These are phyloP conservation scores for Euphrasia confusa DNA, from an alignment of 257 asterid species.

Conservation along the genomic window DNA sequence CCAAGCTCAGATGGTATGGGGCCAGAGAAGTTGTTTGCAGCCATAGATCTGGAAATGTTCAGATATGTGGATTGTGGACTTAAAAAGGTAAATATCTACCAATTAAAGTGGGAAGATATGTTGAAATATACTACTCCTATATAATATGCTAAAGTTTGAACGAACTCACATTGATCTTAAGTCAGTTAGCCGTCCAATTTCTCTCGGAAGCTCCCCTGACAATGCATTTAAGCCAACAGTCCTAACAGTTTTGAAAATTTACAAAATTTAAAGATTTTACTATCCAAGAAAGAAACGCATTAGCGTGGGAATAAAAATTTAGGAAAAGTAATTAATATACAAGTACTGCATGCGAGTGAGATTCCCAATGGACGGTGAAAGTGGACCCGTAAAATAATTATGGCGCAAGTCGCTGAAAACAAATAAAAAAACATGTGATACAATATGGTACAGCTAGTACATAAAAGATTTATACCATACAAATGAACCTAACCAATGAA, in stretches of 20 bases:
- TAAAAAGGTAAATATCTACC: background rate
- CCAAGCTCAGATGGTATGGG: slow-evolving; percentile 74
- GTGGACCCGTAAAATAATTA: slow-evolving; percentile 60
- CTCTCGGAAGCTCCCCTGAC: slow-evolving; percentile 68
- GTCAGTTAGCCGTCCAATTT: slow-evolving; percentile 58
- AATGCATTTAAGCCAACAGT: slow-evolving; percentile 48
- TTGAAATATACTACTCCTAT: background rate
- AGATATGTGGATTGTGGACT: too few relatives aligned
- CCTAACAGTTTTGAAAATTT: slow-evolving; percentile 32
- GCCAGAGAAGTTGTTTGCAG: slow-evolving; percentile 73
- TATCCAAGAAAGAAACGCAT: background rate
- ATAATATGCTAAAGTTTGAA: background rate
- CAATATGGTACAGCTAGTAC: background rate
- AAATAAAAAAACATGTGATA: background rate
- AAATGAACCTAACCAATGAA: background rate
- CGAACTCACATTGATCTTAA: slow-evolving; percentile 48
- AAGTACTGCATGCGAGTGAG: slow-evolving; percentile 60
- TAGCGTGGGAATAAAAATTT: background rate
- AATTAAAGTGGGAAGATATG: background rate
- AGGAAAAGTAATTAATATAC: slow-evolving; percentile 31
- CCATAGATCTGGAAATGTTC: slow-evolving; percentile 35
- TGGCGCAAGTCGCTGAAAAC: slow-evolving; percentile 46
- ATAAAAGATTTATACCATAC: background rate
- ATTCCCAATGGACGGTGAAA: slow-evolving; percentile 50
- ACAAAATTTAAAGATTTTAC: background rate